Base-by-base conservation (phyloP, 2,329 filamentous ascomycete genomes). In the Colletotrichum sp. region DNA sequence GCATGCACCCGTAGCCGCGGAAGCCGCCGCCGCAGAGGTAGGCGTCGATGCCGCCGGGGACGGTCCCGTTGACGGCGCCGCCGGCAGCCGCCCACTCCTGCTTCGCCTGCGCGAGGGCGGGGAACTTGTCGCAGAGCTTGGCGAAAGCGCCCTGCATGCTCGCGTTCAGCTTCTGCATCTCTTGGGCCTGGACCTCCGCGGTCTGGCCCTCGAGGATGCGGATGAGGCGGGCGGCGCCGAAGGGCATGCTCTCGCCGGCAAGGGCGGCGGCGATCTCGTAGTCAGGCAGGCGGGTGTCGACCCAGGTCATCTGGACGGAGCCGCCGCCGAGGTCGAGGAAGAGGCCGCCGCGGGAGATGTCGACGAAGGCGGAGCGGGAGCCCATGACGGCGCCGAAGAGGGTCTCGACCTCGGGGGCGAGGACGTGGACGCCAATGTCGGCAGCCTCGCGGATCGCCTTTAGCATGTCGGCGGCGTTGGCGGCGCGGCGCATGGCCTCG, bases 21-120 rank as follows among this genome's bases (percentile, higher is more conserved):
- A 98, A 98, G 0, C 96, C 96, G 28, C 96, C 96, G 59, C 96
- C 96, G 77, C 94, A 98, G 73, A 98, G 92, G 82, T 96, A 98
- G 11, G 98, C 87, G 39, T 94, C 91, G 73, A 96, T 88, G 6
- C 90, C 90, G 2, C 86, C 87, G 12, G 77, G 60, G 9, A 76
- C 76, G 27, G 72, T 55, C 36, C 69, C 71, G 65, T 79, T 77
- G 55, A 80, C 76, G 39, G 80, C 76, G 34, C 80, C 79, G 22
- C 76, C 82, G 16, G 87, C 86, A 8, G 68, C 28, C 0, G 52
- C 57, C 36, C 65, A 71, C 16, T 75, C 57, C 25, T 84, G 79
- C 15, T 77, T 81, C 66, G 80, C 80, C 48, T 81, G 77, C 13
- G 76, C 78, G 0, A 96, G 91, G 2, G 80, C 80, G 5, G 89